Conservation (phyloP, 2,329 filamentous ascomycete species). For the Fusarium longipes region DNA sequence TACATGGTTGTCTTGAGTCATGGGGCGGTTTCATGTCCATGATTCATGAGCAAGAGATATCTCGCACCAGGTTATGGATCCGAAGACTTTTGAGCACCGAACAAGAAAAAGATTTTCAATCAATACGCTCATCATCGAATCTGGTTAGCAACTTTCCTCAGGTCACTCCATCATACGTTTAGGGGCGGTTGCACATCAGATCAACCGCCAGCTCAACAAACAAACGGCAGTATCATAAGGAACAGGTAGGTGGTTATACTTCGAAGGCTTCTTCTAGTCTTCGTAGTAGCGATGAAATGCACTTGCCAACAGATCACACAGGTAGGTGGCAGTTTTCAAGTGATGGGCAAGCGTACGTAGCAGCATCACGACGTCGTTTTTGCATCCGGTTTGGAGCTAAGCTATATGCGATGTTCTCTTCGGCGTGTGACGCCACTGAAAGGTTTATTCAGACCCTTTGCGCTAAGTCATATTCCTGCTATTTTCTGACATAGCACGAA, state of each 20-base stretch:
- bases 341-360: slow-evolving; percentile 1
- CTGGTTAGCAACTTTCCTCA: neutral
- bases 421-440: neutral
- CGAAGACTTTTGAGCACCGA: neutral
- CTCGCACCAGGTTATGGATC: neutral
- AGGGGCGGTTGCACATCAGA: neutral
- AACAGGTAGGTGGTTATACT: neutral
- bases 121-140: neutral
- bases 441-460: neutral
- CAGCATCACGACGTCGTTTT: neutral
- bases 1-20: slow-evolving; percentile 7
- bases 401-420: neutral
- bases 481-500: neutral
- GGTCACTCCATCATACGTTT: neutral
- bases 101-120: neutral
- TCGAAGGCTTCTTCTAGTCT: neutral
- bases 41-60: slow-evolving; percentile 28
- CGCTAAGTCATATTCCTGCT: neutral
- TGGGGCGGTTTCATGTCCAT: neutral
- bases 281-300: too few species aligned
- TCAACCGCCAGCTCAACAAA: neutral
- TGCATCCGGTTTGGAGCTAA: neutral
- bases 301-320: neutral
- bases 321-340: neutral
- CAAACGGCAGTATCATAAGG: neutral